A percentile compares a stretch with the other conserved stretches of the same genome.
phyloP scores from a whole-genome alignment of 495 filamentous ascomycete species.

The Penicillium desertorum region DNA sequence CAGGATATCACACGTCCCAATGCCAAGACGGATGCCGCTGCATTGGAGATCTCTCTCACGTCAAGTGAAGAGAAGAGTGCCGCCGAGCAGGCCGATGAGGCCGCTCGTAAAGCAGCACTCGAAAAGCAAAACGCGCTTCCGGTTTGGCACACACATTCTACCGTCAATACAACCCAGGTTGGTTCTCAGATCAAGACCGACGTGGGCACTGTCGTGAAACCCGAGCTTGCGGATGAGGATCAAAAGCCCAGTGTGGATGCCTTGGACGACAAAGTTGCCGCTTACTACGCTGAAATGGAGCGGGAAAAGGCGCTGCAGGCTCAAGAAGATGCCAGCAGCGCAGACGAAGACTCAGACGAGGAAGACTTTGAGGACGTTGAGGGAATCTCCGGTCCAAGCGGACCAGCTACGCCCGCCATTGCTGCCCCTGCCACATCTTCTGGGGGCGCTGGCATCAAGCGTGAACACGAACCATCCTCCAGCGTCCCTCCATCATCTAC shows the following conservation, averaged over 20 bases:
- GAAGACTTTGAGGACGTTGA: conserved; percentile 53
- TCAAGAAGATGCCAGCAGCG: conserved; percentile 46
- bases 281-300: conserved; percentile 54
- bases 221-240: conserved; percentile 55
- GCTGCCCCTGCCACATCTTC: conserved; percentile 25
- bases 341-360: conserved; percentile 50
- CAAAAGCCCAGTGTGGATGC: conserved; percentile 49
- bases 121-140: conserved; percentile 84
- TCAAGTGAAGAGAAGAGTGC: conserved; percentile 71
- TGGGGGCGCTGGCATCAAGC: conserved; percentile 34
- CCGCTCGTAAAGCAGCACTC: conserved; percentile 68
- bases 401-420: conserved; percentile 38
- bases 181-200: conserved; percentile 38
- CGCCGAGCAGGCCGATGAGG: conserved; percentile 70
- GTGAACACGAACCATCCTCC: conserved; percentile 43
- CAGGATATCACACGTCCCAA: conserved; percentile 73
- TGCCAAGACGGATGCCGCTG: conserved; percentile 62
- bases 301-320: conserved; percentile 49
- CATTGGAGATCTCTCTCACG: conserved; percentile 77
- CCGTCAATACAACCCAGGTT: conserved; percentile 52
- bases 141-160: conserved; percentile 84
- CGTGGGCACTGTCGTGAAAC: conserved; percentile 38
- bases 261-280: conserved; percentile 51
- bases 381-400: conserved; percentile 40
- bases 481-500: conserved; percentile 44